phyloP scores from a whole-genome alignment of 23 red algal species.

The Rhodosorus marinus region DNA sequence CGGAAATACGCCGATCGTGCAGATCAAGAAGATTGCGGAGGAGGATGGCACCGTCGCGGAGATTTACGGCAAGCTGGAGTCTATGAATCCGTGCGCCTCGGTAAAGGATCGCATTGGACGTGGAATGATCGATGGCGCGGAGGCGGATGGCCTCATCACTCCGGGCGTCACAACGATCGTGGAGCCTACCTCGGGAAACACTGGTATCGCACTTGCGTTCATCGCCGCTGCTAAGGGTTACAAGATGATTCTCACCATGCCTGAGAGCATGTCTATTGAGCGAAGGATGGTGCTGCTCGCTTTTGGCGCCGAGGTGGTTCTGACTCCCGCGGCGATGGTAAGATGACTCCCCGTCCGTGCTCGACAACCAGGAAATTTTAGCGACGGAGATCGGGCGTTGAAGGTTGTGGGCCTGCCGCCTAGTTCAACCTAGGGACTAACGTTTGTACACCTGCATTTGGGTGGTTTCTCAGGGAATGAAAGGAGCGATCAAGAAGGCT shows the following conservation, averaged over 20 bases:
- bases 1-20: constrained; percentile 22
- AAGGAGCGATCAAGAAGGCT: constrained; percentile 72
- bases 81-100: constrained; percentile 18
- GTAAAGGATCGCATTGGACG: constrained; percentile 36
- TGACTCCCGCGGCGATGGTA: constrained; percentile 25
- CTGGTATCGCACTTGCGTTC: constrained; percentile 28
- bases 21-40: constrained; percentile 5
- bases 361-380: too few relatives aligned
- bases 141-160: constrained; percentile 10
- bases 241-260: constrained; percentile 33
- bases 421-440: too few relatives aligned
- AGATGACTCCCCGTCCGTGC: too few relatives aligned
- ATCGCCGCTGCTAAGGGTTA: constrained; percentile 23
- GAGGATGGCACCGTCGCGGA: not conserved
- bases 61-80: constrained; percentile 30
- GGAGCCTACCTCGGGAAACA: constrained; percentile 32
- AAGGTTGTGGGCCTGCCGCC: too few relatives aligned
- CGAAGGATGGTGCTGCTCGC: constrained; percentile 18
- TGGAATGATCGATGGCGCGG: constrained; percentile 22
- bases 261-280: constrained; percentile 33
- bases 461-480: constrained; percentile 92
- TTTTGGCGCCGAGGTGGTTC: constrained; percentile 29
- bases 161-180: constrained; percentile 23
- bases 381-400: too few relatives aligned
- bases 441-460: too few relatives aligned